phyloP scores from a whole-genome alignment of 768 basidiomycete genomes.

The Lactarius hatsudake region DNA sequence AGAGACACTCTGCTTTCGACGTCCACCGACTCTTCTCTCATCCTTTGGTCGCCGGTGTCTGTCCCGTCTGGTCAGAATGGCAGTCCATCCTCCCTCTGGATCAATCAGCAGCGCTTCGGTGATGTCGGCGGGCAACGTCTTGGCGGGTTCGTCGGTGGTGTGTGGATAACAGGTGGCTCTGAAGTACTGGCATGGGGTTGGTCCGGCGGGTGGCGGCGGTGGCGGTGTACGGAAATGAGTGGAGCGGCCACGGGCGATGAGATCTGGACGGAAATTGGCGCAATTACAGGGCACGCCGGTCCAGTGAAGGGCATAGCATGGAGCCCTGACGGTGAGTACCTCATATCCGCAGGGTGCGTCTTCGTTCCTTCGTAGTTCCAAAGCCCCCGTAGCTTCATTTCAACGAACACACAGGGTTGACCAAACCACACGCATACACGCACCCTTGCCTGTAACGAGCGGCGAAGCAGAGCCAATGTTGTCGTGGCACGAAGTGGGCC shows the following conservation, averaged over 20 bases:
- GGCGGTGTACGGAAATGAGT: slow-evolving; percentile 47
- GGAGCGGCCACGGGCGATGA: slow-evolving; percentile 33
- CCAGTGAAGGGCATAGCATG: slow-evolving; percentile 79
- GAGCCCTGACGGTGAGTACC: slow-evolving; percentile 83
- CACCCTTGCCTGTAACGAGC: slow-evolving; percentile 39
- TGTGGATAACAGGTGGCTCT: slow-evolving; percentile 65
- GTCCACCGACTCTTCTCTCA: slow-evolving; percentile 92
- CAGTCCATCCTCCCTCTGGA: slow-evolving; percentile 72
- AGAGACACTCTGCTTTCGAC: slow-evolving; percentile 75
- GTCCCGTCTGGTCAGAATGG: slow-evolving; percentile 39
- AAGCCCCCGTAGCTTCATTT: slow-evolving; percentile 5
- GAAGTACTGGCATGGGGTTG: slow-evolving; percentile 87
- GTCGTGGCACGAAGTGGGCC: slow-evolving; percentile 82
- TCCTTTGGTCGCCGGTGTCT: slow-evolving; percentile 85
- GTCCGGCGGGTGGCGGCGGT: slow-evolving; percentile 92
- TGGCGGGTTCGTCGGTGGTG: slow-evolving; percentile 88
- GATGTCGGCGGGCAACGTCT: slow-evolving; percentile 89
- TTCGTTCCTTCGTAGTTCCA: not conserved
- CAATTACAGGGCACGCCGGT: slow-evolving; percentile 81
- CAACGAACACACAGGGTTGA: slow-evolving; percentile 55
- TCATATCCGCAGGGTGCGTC: slow-evolving; percentile 79
- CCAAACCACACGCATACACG: slow-evolving; percentile 91
- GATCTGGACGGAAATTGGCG: slow-evolving; percentile 74
- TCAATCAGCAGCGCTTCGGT: slow-evolving; percentile 87
- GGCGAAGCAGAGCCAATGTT: slow-evolving; percentile 21